Conservation (phyloP, 345 rosid species). For the Crucihimalaya himalaica region DNA sequence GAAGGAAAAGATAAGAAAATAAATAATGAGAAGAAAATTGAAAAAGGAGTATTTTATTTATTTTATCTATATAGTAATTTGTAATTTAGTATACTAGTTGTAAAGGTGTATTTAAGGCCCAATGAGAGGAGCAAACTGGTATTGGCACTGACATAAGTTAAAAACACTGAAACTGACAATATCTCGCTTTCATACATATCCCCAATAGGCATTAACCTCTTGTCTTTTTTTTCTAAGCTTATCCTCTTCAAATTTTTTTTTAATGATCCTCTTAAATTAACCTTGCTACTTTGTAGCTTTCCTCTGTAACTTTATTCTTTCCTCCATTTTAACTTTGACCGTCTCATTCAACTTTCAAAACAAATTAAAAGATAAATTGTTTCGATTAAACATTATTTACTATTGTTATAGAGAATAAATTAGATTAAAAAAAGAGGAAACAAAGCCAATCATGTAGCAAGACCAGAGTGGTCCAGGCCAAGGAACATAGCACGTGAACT, state of each 20-base stretch:
- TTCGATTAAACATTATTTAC: neutral
- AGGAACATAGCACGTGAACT: slow-evolving; percentile 65
- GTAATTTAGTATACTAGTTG: too few relatives aligned
- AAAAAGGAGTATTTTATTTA: too few relatives aligned
- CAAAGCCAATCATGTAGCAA: slow-evolving; percentile 49
- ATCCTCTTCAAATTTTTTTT: slow-evolving; percentile 5
- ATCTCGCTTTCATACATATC: slow-evolving; percentile 27
- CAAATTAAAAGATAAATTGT: neutral
- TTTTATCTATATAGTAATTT: too few relatives aligned
- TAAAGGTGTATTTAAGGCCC: neutral
- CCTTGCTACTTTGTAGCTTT: slow-evolving; percentile 29
- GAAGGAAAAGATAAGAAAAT: too few relatives aligned
- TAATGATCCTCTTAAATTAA: neutral
- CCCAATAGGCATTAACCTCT: slow-evolving; percentile 31
- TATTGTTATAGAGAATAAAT: neutral
- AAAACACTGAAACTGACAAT: slow-evolving; percentile 36
- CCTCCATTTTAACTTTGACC: slow-evolving; percentile 26
- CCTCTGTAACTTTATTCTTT: slow-evolving; percentile 26
- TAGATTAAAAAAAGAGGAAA: slow-evolving; percentile 9
- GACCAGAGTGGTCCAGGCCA: slow-evolving; percentile 51
- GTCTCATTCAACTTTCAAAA: slow-evolving; percentile 6
- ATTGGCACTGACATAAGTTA: slow-evolving; percentile 33
- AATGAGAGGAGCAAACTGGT: slow-evolving; percentile 19
- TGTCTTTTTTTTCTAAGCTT: slow-evolving; percentile 6
- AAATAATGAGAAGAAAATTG: too few relatives aligned